Evolutionary conservation across 257 asterid species (phyloP).

Genomic region (Henckelia pumila): DNA sequence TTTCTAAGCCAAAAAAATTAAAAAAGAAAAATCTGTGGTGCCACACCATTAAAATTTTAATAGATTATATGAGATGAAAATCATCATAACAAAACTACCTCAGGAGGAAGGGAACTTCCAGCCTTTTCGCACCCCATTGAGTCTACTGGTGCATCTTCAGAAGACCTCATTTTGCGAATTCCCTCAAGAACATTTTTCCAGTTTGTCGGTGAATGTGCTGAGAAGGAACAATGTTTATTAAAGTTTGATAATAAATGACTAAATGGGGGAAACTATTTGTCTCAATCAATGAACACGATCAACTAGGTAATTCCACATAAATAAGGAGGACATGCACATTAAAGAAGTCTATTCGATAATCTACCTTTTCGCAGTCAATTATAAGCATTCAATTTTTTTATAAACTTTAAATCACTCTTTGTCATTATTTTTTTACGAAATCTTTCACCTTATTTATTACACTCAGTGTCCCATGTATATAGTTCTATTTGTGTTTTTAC

Average conservation of each 20-base stretch:
- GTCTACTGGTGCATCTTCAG: slow-evolving; percentile 97
- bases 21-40: neutral
- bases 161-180: slow-evolving; percentile 81
- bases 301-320: neutral
- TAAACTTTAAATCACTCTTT: neutral
- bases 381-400: neutral
- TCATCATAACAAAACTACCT: slow-evolving; percentile 41
- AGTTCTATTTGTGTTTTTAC: too few relatives aligned
- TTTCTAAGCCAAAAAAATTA: neutral
- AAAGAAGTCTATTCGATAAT: slow-evolving; percentile 1
- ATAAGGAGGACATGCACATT: neutral
- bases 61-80: neutral
- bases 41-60: neutral
- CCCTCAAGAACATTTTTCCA: slow-evolving; percentile 85
- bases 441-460: neutral
- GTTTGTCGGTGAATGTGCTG: slow-evolving; percentile 56
- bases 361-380: neutral
- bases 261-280: too few relatives aligned
- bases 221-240: neutral
- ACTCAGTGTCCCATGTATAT: too few relatives aligned
- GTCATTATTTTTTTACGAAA: neutral
- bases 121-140: slow-evolving; percentile 99
- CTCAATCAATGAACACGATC: neutral
- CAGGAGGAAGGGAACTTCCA: slow-evolving; percentile 86
- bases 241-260: neutral